Evolutionary conservation across 257 asterid genomes (phyloP).

Genomic region (Petrea volubilis): DNA sequence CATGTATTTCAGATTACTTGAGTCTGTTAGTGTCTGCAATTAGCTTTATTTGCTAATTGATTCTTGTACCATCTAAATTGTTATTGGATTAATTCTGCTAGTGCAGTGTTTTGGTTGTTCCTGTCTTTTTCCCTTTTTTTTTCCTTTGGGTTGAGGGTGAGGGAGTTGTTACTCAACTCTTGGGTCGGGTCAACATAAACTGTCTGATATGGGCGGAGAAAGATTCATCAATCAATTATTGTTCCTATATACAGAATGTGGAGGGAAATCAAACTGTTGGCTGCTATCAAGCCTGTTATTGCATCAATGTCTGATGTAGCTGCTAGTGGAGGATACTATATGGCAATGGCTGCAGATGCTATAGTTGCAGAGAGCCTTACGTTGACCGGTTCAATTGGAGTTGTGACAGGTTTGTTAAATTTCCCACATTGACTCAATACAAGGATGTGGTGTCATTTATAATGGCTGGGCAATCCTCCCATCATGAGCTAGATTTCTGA

Average conservation of each 20-base stretch:
- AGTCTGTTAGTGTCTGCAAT: background rate
- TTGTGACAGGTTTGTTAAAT: constrained; percentile 76
- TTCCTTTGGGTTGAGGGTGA: background rate
- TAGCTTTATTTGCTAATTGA: background rate
- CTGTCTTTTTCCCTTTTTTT: background rate
- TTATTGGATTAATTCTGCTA: background rate
- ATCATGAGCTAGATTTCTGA: no score
- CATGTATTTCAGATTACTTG: background rate
- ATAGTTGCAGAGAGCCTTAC: constrained; percentile 75
- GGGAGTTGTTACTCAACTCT: background rate
- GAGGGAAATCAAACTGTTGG: constrained; percentile 75
- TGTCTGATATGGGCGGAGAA: background rate
- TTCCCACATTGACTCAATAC: no score
- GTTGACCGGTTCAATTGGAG: constrained; percentile 72
- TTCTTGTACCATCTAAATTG: background rate
- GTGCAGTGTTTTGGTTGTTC: background rate
- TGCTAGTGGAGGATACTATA: constrained; percentile 80
- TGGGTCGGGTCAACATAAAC: background rate
- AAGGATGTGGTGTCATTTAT: no score
- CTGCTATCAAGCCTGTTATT: constrained; percentile 62
- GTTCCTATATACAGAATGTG: constrained; percentile 50
- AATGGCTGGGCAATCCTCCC: no score
- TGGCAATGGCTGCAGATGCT: constrained; percentile 70
- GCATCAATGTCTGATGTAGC: constrained; percentile 86
- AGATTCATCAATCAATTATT: background rate